phyloP scores from a whole-genome alignment of 495 filamentous ascomycete genomes.

The Annulohypoxylon stygium region DNA sequence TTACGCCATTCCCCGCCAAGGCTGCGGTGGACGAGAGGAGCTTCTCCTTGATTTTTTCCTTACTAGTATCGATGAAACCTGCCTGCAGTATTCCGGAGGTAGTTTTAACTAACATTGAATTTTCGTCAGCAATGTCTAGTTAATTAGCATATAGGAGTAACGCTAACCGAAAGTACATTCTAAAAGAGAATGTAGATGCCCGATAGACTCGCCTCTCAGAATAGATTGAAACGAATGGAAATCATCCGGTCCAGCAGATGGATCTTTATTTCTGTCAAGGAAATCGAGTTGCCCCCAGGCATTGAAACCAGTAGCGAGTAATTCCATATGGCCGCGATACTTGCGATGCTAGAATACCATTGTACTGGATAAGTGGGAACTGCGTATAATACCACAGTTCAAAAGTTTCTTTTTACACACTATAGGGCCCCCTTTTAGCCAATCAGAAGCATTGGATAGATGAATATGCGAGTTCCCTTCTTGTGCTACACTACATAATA shows the following conservation, averaged over 20 bases:
- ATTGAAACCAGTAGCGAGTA: conserved; percentile 67
- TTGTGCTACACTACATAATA: background rate
- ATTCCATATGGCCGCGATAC: conserved; percentile 52
- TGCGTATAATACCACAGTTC: background rate
- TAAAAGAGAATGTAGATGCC: conserved; percentile 42
- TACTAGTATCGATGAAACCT: conserved; percentile 39
- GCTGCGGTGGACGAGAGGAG: conserved; percentile 43
- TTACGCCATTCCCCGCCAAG: conserved; percentile 52
- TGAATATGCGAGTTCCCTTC: conserved; percentile 24
- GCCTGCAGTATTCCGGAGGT: conserved; percentile 43
- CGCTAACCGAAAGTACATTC: conserved; percentile 59
- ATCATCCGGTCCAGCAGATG: conserved; percentile 55
- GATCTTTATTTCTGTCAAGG: conserved; percentile 1
- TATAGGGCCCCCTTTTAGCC: background rate
- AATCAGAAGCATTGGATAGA: conserved; percentile 29
- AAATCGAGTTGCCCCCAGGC: conserved; percentile 64
- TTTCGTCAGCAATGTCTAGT: conserved; percentile 20
- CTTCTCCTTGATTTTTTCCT: conserved; percentile 28
- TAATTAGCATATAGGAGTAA: background rate
- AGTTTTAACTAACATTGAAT: conserved; percentile 43
- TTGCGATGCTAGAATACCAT: background rate
- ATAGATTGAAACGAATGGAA: conserved; percentile 55
- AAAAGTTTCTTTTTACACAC: conserved; percentile 1
- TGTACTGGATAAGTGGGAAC: conserved; percentile 2
- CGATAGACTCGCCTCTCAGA: conserved; percentile 52